Conservation (phyloP, 148 eudicot species). For the Vaccinium macrocarpon region DNA sequence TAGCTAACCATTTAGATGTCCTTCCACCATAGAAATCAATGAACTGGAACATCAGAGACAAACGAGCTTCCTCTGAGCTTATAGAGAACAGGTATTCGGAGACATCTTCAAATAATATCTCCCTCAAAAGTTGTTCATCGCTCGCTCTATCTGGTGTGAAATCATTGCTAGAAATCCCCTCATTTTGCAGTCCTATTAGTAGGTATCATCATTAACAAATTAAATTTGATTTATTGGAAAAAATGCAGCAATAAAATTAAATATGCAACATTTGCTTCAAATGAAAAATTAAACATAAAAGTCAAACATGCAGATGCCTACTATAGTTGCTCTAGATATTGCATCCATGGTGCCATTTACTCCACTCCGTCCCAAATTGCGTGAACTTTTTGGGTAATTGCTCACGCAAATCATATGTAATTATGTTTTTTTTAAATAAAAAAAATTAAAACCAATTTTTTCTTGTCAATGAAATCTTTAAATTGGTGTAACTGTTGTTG, state of each 20-base stretch:
- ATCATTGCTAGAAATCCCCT: constrained; percentile 33
- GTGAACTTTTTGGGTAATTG: too few relatives aligned
- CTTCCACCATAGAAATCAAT: constrained; percentile 86
- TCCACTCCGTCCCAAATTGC: too few relatives aligned
- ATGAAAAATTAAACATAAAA: neutral
- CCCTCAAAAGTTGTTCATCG: constrained; percentile 71
- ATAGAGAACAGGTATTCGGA: constrained; percentile 73
- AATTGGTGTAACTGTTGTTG: too few relatives aligned
- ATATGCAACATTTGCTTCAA: neutral
- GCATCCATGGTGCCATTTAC: constrained; percentile 14
- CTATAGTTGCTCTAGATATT: neutral
- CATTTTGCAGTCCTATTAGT: constrained; percentile 14
- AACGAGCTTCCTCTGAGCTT: constrained; percentile 67
- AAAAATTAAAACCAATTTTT: too few relatives aligned
- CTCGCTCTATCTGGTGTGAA: constrained; percentile 49
- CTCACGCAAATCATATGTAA: too few relatives aligned
- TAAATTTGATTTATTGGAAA: neutral
- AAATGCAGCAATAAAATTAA: neutral
- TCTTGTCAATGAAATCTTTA: too few relatives aligned
- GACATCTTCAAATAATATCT: constrained; percentile 75
- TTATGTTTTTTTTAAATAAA: too few relatives aligned
- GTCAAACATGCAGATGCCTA: neutral
- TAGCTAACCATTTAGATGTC: constrained; percentile 60
- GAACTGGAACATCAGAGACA: constrained; percentile 72
- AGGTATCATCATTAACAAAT: neutral